Evolutionary conservation across 192 early-diverging fungal species (phyloP).

Genomic region (Coemansia sp.): DNA sequence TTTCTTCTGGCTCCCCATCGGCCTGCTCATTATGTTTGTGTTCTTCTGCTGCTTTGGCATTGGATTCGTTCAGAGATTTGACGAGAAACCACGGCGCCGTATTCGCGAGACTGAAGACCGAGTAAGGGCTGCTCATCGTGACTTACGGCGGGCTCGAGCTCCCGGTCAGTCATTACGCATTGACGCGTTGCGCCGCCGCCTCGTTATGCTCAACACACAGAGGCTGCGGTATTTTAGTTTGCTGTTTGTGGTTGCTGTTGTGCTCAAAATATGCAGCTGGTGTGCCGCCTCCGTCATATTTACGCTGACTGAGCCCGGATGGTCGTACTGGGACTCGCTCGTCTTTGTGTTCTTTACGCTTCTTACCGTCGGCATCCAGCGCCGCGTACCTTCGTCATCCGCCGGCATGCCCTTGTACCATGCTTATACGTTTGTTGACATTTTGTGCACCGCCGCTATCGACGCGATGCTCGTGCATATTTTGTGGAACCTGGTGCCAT

Average conservation of each 20-base stretch:
- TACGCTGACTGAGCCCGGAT: slow-evolving; percentile 36
- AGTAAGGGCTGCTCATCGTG: slow-evolving; percentile 29
- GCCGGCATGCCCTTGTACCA: slow-evolving; percentile 45
- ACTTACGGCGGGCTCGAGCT: slow-evolving; percentile 20
- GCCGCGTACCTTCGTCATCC: slow-evolving; percentile 36
- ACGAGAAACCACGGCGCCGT: slow-evolving; percentile 47
- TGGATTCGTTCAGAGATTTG: slow-evolving; percentile 46
- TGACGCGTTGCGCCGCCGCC: slow-evolving; percentile 22
- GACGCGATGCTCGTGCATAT: slow-evolving; percentile 45
- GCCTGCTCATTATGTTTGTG: slow-evolving; percentile 50
- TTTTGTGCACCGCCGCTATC: slow-evolving; percentile 43
- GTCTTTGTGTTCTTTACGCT: slow-evolving; percentile 51
- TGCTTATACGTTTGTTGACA: slow-evolving; percentile 40
- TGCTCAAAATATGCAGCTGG: slow-evolving; percentile 49
- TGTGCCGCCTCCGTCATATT: slow-evolving; percentile 40
- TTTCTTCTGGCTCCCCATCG: slow-evolving; percentile 55
- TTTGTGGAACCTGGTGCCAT: slow-evolving; percentile 43
- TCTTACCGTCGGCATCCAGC: slow-evolving; percentile 48
- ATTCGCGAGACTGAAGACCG: slow-evolving; percentile 34
- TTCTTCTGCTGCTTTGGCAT: slow-evolving; percentile 48
- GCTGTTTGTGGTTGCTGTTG: slow-evolving; percentile 31
- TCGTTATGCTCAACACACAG: slow-evolving; percentile 21
- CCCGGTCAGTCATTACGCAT: slow-evolving; percentile 9
- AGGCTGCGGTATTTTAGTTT: slow-evolving; percentile 35
- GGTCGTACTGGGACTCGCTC: slow-evolving; percentile 55